These are phyloP conservation scores for Dactylonectria macrodidyma DNA, from an alignment of 2,329 filamentous ascomycete species.

Conservation along the genomic window DNA sequence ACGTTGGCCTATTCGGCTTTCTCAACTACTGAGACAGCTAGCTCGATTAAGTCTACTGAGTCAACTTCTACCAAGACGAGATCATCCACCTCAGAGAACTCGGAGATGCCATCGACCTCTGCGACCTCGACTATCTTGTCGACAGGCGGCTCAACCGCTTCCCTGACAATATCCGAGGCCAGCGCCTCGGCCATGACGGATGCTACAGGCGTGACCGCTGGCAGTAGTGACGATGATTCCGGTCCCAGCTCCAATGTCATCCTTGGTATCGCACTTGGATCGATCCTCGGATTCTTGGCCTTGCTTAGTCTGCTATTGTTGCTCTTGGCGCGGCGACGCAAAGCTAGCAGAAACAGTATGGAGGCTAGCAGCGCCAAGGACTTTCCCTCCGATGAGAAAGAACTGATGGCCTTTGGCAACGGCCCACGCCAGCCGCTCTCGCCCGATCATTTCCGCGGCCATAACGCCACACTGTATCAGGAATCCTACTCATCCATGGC, in stretches of 20 bases:
- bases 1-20: conserved; percentile 42
- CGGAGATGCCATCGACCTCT: conserved; percentile 43
- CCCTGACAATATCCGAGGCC: conserved; percentile 43
- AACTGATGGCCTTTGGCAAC: conserved; percentile 64
- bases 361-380: conserved; percentile 60
- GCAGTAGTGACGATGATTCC: conserved; percentile 42
- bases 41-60: conserved; percentile 45
- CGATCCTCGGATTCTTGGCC: too few species aligned
- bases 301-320: too few species aligned
- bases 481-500: conserved; percentile 75
- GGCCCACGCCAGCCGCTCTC: conserved; percentile 56
- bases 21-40: conserved; percentile 35
- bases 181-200: conserved; percentile 39
- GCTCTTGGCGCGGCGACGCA: conserved; percentile 68
- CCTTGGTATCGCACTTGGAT: too few species aligned
- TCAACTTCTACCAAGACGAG: conserved; percentile 8
- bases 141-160: conserved; percentile 32
- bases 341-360: conserved; percentile 63
- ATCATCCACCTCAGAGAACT: conserved; percentile 10
- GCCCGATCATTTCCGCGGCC: conserved; percentile 62
- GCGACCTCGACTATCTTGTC: conserved; percentile 44
- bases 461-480: conserved; percentile 67
- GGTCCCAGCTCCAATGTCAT: too few species aligned
- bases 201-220: conserved; percentile 43
- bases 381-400: conserved; percentile 69